Evolutionary conservation across 805 yeast genomes (phyloP).

Genomic region (Wickerhamomyces queroliae): DNA sequence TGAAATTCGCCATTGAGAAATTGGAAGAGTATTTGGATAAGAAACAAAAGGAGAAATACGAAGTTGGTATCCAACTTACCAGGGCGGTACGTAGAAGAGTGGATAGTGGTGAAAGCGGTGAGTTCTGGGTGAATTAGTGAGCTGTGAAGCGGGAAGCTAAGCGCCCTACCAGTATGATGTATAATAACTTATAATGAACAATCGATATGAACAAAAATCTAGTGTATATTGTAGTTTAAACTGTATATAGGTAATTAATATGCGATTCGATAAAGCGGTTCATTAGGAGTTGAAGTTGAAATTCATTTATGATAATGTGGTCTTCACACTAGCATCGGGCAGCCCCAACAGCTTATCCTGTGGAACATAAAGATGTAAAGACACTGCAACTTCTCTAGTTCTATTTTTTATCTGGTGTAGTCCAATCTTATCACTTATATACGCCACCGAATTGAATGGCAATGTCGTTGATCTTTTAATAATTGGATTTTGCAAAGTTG

Average conservation of each 20-base stretch:
- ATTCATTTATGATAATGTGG: background rate
- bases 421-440: slow-evolving; percentile 41
- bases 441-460: slow-evolving; percentile 33
- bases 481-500: background rate
- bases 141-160: background rate
- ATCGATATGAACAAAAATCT: background rate
- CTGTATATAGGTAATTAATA: too few species aligned
- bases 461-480: slow-evolving; percentile 7
- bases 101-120: slow-evolving; percentile 34
- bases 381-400: slow-evolving; percentile 26
- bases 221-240: too few species aligned
- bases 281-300: too few species aligned
- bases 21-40: slow-evolving; percentile 34
- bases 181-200: too few species aligned
- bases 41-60: slow-evolving; percentile 37
- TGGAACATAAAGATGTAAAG: slow-evolving; percentile 43
- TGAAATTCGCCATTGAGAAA: slow-evolving; percentile 29
- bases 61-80: slow-evolving; percentile 33
- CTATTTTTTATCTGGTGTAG: slow-evolving; percentile 38
- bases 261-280: too few species aligned
- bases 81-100: slow-evolving; percentile 34
- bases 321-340: background rate
- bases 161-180: too few species aligned
- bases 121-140: slow-evolving; percentile 29
- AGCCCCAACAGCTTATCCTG: background rate